Base-by-base conservation (phyloP, 352 stramenopile genomes). In the Paralagenidium karlingii region DNA sequence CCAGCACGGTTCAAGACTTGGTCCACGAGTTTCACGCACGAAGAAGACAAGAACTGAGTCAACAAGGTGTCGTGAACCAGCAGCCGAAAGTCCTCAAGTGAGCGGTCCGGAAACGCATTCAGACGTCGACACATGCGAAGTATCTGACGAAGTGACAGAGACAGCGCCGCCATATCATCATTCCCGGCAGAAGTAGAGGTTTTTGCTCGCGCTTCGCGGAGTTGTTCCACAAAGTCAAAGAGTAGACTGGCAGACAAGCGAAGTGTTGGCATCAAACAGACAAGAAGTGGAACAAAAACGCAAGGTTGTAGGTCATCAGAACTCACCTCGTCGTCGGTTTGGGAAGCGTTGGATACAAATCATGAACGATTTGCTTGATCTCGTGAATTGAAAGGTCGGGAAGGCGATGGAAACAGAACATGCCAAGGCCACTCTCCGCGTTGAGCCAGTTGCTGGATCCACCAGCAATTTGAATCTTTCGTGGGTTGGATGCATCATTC, bases 51-150 rank as follows among this genome's bases (percentile, higher is more conserved):
- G 38, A 86, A 84, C 39, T 83, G 67, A 12, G 67, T 85, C 22
- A 88, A 53, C n/a, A 84, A 39, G 1, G 75, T 82, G 41, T 88
- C 75, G 32, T 86, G 68, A n/a, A 88, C 42, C 20, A 86, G 36
- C 2, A 59, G 57, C 1, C 68, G 68, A 32, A 88, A 45, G 40
- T 88, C 75, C 16, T 58, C 46, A 11, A 82, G 26, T 1, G 75
- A 82, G 22, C 78, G 52, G 22, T 68, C 52, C 2, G 75, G 71
- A 40, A 82, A 88, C 10, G 75, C 71, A 32, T 76, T 68, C 19
- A 88, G 51, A 2, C 73, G 69, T 11, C 75, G 71, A 16, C 61
- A 84, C 34, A 64, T 51, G 5, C 75, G 69, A 11, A 88, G 51
- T 12, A 86, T 29, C 39, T 86, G 75, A 12, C 75, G 75, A 16